phyloP scores from a whole-genome alignment of 2,329 filamentous ascomycete genomes.

The Hypoxylon sp. region DNA sequence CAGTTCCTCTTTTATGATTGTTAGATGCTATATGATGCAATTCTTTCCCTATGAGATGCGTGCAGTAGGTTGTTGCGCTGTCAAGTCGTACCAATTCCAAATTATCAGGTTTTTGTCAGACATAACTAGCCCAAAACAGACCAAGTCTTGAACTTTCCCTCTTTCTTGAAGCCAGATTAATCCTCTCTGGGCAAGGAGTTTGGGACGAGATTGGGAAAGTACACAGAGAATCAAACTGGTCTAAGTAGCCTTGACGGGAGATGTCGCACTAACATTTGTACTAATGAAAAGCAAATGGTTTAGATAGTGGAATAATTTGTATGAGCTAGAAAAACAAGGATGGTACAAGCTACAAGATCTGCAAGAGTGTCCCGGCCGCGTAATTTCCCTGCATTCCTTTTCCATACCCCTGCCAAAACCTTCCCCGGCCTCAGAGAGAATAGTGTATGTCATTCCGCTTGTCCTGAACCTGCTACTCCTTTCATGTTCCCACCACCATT shows the following conservation, averaged over 20 bases:
- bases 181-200: background rate
- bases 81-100: background rate
- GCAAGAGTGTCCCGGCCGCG: constrained; percentile 3
- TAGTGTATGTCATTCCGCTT: constrained; percentile 3
- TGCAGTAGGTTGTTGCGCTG: background rate
- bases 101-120: background rate
- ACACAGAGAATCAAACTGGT: background rate
- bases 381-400: constrained; percentile 1
- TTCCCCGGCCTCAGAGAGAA: background rate
- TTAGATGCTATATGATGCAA: constrained; percentile 1
- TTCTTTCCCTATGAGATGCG: background rate
- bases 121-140: background rate
- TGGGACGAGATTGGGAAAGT: background rate
- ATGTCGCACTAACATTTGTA: background rate
- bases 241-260: background rate
- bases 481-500: constrained; percentile 29
- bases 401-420: constrained; percentile 3
- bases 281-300: background rate
- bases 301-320: background rate
- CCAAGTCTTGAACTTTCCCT: background rate
- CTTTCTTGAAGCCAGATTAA: background rate
- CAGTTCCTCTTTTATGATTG: background rate
- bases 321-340: background rate
- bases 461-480: constrained; percentile 17
- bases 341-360: background rate